These are phyloP conservation scores for Zygosaccharomyces kombuchaensis DNA, from an alignment of 805 yeast genomes.

Conservation along the genomic window DNA sequence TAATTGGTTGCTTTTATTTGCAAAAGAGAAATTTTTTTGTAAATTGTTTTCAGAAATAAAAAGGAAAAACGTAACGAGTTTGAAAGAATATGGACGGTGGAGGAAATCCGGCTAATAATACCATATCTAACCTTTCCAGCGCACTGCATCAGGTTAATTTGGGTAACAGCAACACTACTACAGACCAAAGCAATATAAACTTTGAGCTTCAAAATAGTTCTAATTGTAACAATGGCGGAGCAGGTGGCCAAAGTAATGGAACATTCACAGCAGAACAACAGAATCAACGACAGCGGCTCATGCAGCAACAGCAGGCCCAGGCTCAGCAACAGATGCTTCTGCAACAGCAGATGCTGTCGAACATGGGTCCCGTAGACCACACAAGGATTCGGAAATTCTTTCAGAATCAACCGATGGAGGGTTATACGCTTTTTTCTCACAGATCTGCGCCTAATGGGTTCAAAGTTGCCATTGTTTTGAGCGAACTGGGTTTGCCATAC, in stretches of 20 bases:
- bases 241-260: conserved; percentile 11
- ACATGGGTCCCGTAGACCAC: conserved; percentile 38
- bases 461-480: conserved; percentile 85
- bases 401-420: conserved; percentile 71
- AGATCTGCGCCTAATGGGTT: conserved; percentile 95
- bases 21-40: background rate
- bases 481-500: conserved; percentile 76
- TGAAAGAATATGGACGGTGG: conserved; percentile 2
- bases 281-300: conserved; percentile 24
- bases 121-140: conserved; percentile 34
- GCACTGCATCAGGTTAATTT: conserved; percentile 36
- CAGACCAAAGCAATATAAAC: conserved; percentile 30
- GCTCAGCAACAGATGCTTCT: conserved; percentile 20
- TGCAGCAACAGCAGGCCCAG: conserved; percentile 12
- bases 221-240: conserved; percentile 14
- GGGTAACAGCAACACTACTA: conserved; percentile 27
- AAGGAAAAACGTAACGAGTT: background rate
- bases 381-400: conserved; percentile 67
- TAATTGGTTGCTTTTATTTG: background rate
- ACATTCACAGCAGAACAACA: conserved; percentile 7
- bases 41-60: background rate
- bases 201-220: conserved; percentile 18
- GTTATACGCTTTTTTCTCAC: conserved; percentile 77
- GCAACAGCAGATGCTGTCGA: conserved; percentile 18
- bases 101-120: conserved; percentile 12